Evolutionary conservation across 129 eudicot genomes (phyloP).

Genomic region (Ambrosia artemisiifolia): DNA sequence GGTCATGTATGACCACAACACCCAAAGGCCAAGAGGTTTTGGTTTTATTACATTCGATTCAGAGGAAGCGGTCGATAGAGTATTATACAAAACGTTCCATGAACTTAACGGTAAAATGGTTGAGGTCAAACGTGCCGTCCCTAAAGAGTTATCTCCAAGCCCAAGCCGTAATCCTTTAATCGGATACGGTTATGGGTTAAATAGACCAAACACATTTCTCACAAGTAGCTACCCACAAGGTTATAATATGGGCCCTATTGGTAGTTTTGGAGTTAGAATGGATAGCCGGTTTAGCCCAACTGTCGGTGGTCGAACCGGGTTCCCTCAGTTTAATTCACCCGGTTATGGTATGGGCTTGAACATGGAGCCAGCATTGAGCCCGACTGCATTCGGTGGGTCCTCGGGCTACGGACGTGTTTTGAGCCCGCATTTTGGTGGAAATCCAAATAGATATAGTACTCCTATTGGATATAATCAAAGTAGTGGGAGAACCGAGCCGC

Average conservation of each 20-base stretch:
- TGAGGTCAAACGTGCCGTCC: slow-evolving; percentile 89
- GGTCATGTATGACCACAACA: slow-evolving; percentile 89
- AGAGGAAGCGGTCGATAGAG: slow-evolving; percentile 74
- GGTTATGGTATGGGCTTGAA: slow-evolving; percentile 65
- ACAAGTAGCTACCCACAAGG: slow-evolving; percentile 56
- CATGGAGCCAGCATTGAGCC: slow-evolving; percentile 53
- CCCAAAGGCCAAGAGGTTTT: slow-evolving; percentile 90
- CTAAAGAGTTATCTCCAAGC: slow-evolving; percentile 73
- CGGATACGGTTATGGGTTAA: slow-evolving; percentile 52
- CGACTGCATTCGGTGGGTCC: slow-evolving; percentile 53
- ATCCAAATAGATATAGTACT: slow-evolving; percentile 52
- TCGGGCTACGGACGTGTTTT: slow-evolving; percentile 53
- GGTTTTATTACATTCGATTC: slow-evolving; percentile 84
- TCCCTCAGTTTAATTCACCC: slow-evolving; percentile 64
- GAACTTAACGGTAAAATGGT: slow-evolving; percentile 85
- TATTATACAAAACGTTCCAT: slow-evolving; percentile 67
- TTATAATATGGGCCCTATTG: slow-evolving; percentile 53
- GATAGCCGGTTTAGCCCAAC: slow-evolving; percentile 61
- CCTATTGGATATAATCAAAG: slow-evolving; percentile 61
- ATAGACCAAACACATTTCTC: slow-evolving; percentile 52
- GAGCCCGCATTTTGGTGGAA: slow-evolving; percentile 50
- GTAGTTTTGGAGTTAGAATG: slow-evolving; percentile 70
- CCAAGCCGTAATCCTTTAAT: slow-evolving; percentile 61
- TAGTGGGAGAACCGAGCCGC: slow-evolving; percentile 49
- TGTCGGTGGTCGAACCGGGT: slow-evolving; percentile 47